Evolutionary conservation across 1,139 yeast species (phyloP).

Genomic region (Hemisphaericaspora lyxosophila): DNA sequence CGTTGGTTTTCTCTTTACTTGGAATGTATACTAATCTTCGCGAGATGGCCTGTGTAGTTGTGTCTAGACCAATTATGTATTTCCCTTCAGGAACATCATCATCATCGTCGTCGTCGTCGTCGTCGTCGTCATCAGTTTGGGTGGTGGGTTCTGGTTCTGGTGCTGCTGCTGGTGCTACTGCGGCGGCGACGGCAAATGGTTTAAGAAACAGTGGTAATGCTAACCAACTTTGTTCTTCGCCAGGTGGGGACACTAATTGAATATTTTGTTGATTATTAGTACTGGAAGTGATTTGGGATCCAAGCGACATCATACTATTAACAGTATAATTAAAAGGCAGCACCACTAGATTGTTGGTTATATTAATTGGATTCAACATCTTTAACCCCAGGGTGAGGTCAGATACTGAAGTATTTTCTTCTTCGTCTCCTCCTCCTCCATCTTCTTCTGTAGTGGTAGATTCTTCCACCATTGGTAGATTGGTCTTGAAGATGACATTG

Average conservation of each 20-base stretch:
- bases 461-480: constrained; percentile 10
- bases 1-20: constrained; percentile 12
- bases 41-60: constrained; percentile 16
- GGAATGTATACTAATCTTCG: constrained; percentile 32
- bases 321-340: constrained; percentile 42
- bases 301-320: constrained; percentile 30
- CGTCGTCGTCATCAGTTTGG: constrained; percentile 7
- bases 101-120: constrained; percentile 19
- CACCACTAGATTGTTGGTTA: constrained; percentile 39
- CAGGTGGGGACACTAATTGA: not conserved
- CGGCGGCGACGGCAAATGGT: constrained; percentile 8
- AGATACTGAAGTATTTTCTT: not conserved
- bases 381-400: constrained; percentile 8
- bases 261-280: not conserved
- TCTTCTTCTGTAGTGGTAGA: no score
- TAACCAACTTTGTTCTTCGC: constrained; percentile 20
- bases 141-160: constrained; percentile 1
- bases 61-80: constrained; percentile 29
- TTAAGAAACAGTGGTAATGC: constrained; percentile 26
- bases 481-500: constrained; percentile 23
- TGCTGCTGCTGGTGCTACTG: constrained; percentile 5
- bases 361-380: constrained; percentile 32
- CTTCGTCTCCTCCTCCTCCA: not conserved
- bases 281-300: constrained; percentile 8
- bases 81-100: constrained; percentile 22